Conservation (phyloP, 2,329 filamentous ascomycete genomes). For the Penicillium sp. region DNA sequence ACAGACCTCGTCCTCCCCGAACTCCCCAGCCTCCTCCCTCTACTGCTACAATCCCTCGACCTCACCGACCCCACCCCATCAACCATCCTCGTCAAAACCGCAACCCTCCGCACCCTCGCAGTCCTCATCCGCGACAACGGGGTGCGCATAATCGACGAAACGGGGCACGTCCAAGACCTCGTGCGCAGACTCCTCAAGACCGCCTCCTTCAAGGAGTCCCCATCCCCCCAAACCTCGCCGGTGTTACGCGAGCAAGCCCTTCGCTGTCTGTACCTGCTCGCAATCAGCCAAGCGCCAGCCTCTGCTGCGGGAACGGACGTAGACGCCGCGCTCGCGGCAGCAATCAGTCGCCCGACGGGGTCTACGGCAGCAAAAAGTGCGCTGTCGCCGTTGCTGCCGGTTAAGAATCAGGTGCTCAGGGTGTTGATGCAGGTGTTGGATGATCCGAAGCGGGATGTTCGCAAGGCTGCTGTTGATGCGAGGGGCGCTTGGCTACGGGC, state of each 20-base stretch:
- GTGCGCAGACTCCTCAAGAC: conserved; percentile 55
- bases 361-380: conserved; percentile 16
- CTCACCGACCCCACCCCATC: background rate
- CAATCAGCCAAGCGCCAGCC: conserved; percentile 22
- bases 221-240: conserved; percentile 1
- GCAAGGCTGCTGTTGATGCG: conserved; percentile 60
- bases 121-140: conserved; percentile 58
- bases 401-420: conserved; percentile 55
- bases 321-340: conserved; percentile 6
- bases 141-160: conserved; percentile 44
- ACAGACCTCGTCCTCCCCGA: conserved; percentile 58
- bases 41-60: conserved; percentile 62
- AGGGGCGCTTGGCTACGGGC: conserved; percentile 55
- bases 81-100: conserved; percentile 51
- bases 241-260: conserved; percentile 33
- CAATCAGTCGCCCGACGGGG: conserved; percentile 6
- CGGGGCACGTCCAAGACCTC: conserved; percentile 56
- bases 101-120: conserved; percentile 57
- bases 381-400: conserved; percentile 50
- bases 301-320: conserved; percentile 7
- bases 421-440: conserved; percentile 55
- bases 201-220: conserved; percentile 21
- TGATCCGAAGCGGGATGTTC: conserved; percentile 60
- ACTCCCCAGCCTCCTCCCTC: conserved; percentile 53
- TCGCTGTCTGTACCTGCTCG: conserved; percentile 36